Evolutionary conservation across 2,329 filamentous ascomycete genomes (phyloP).

Genomic region (Penicillium sp.): DNA sequence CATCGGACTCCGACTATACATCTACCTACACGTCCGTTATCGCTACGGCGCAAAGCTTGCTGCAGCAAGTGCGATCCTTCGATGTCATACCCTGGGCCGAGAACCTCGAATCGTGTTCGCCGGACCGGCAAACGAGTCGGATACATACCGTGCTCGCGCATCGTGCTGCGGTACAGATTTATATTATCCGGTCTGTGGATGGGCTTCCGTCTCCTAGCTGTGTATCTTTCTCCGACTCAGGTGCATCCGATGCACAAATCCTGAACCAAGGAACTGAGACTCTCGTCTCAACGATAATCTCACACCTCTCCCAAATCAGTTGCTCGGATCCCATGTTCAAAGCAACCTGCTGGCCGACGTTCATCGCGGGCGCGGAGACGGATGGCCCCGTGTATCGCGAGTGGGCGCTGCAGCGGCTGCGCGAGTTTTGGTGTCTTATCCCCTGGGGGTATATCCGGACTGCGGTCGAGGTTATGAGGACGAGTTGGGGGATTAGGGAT

Average conservation of each 20-base stretch:
- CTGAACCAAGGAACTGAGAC: not conserved
- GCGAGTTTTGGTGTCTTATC: slow-evolving; percentile 2
- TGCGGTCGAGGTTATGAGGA: slow-evolving; percentile 13
- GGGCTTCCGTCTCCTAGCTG: not conserved
- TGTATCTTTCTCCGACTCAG: no score
- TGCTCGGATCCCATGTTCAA: slow-evolving; percentile 10
- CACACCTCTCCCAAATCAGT: not conserved
- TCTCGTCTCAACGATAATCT: not conserved
- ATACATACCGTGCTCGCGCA: not conserved
- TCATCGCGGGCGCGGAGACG: slow-evolving; percentile 15
- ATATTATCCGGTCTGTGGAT: slow-evolving; percentile 1
- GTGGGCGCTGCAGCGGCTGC: slow-evolving; percentile 5
- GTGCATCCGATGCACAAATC: no score
- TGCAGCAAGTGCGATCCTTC: not conserved
- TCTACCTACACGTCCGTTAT: no score
- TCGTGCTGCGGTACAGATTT: not conserved
- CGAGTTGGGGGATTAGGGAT: slow-evolving; percentile 12
- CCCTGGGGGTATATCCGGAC: slow-evolving; percentile 17
- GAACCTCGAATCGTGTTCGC: not conserved
- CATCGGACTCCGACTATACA: no score
- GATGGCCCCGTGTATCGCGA: not conserved
- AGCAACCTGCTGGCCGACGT: slow-evolving; percentile 17
- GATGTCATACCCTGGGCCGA: not conserved
- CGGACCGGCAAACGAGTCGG: not conserved
- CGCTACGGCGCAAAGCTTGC: not conserved